Conservation (phyloP, 2,329 filamentous ascomycete genomes). For the Exophiala sp. region DNA sequence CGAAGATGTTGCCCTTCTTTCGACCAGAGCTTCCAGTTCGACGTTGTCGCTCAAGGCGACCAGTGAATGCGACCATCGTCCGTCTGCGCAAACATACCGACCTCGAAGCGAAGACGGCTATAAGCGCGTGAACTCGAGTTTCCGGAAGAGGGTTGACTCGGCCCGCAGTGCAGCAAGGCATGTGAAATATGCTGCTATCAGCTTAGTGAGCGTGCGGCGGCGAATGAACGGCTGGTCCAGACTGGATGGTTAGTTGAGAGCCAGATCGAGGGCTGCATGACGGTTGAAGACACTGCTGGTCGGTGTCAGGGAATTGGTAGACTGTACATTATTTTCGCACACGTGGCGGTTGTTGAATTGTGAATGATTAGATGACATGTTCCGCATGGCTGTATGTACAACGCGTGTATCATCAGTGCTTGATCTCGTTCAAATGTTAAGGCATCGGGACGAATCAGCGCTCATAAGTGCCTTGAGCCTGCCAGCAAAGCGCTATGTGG, state of each 20-base stretch:
- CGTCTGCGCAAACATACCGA: not conserved
- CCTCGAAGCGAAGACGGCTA: not conserved
- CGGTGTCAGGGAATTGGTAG: not conserved
- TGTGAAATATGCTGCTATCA: not conserved
- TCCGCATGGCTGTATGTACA: no score
- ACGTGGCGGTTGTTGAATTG: not conserved
- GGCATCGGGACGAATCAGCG: no score
- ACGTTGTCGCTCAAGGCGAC: not conserved
- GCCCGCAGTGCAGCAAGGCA: not conserved
- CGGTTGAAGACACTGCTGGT: not conserved
- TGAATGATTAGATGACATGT: not conserved
- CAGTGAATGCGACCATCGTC: conserved; percentile 1
- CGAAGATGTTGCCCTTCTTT: conserved; percentile 7
- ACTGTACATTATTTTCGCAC: not conserved
- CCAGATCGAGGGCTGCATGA: not conserved
- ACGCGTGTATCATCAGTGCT: no score
- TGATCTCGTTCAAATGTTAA: no score
- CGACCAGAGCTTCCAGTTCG: not conserved
- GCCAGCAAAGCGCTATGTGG: no score
- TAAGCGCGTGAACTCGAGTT: conserved; percentile 1
- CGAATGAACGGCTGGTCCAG: conserved; percentile 4
- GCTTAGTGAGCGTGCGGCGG: not conserved
- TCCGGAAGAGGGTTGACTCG: not conserved
- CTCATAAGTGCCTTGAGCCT: no score
- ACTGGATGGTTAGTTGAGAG: not conserved